Evolutionary conservation across 2,329 filamentous ascomycete genomes (phyloP).

Genomic region (Beauveria rudraprayagi): DNA sequence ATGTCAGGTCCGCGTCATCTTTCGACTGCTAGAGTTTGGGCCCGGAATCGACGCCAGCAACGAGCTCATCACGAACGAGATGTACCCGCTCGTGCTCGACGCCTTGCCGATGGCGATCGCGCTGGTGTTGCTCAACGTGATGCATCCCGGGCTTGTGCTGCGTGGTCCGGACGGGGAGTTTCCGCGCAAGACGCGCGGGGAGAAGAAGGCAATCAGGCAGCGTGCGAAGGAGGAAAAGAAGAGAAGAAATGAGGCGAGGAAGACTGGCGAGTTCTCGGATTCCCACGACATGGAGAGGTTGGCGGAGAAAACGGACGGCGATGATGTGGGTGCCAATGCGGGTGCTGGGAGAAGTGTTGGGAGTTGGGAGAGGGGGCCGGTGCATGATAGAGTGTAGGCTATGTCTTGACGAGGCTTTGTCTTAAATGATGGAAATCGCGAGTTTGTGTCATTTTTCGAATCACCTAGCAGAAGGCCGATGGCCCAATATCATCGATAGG

Average conservation of each 20-base stretch:
- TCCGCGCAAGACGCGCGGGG: constrained; percentile 29
- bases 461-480: too few species aligned
- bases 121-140: constrained; percentile 31
- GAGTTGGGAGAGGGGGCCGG: not conserved
- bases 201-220: constrained; percentile 35
- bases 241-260: constrained; percentile 17
- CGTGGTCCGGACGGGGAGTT: constrained; percentile 38
- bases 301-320: not conserved
- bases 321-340: not conserved
- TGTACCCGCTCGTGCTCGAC: constrained; percentile 43
- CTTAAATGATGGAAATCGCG: too few species aligned
- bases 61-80: constrained; percentile 40
- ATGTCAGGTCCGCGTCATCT: constrained; percentile 47
- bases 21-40: constrained; percentile 49
- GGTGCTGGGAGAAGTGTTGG: not conserved
- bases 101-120: constrained; percentile 47
- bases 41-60: constrained; percentile 35
- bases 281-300: not conserved
- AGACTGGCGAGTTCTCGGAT: constrained; percentile 13
- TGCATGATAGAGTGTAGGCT: not conserved
- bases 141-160: constrained; percentile 42
- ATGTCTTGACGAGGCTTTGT: not conserved
- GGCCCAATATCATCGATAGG: too few species aligned
- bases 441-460: too few species aligned
- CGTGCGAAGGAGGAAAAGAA: constrained; percentile 26